Base-by-base conservation (phyloP, 257 asterid species). In the Solanum appendiculatum region DNA sequence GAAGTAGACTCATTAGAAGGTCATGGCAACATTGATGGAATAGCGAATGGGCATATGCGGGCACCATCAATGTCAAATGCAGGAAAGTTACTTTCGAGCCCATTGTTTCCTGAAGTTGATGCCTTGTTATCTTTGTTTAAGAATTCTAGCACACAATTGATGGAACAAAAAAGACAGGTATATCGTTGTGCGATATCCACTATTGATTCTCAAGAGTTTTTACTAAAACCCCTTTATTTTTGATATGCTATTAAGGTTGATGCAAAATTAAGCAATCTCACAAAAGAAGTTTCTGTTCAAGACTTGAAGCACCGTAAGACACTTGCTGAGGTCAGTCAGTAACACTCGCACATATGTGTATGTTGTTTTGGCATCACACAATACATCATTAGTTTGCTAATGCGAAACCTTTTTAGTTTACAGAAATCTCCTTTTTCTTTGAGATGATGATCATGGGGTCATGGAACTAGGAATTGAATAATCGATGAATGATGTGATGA, bases 61-160 rank as follows among this genome's bases (percentile, higher is more conserved):
- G 82, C 88, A 83, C 90, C 93, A 51, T 87, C 95, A n/a, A n/a
- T 60, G 31, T 63, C 70, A 54, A 98, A 97, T 84, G 87, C 94
- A 68, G 93, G 93, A 78, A 97, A 92, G 87, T 86, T 89, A 78
- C 82, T 51, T 68, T 86, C 94, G 39, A 93, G 89, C 86, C 99
- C 99, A 42, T 86, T 89, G 86, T 97, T 97, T 91, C 98, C 99
- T 83, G 98, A 96, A 93, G 98, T 97, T 85, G 98, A 97, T 92
- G 90, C 97, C 86, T 93, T 97, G 37, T 88, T 97, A 87, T 93
- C 98, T 88, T 90, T 96, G 88, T 97, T 96, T 90, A 95, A 93
- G 90, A 97, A 92, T 90, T 97, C 99, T 15, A 93, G 98, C 84
- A 87, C 86, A 86, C 98, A 94, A 93, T 93, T 96, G 92, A 84